A percentile compares a stretch with the other conserved stretches of the same genome.
phyloP scores from a whole-genome alignment of 2,329 filamentous ascomycete species.

The Cercospora nicotianae region DNA sequence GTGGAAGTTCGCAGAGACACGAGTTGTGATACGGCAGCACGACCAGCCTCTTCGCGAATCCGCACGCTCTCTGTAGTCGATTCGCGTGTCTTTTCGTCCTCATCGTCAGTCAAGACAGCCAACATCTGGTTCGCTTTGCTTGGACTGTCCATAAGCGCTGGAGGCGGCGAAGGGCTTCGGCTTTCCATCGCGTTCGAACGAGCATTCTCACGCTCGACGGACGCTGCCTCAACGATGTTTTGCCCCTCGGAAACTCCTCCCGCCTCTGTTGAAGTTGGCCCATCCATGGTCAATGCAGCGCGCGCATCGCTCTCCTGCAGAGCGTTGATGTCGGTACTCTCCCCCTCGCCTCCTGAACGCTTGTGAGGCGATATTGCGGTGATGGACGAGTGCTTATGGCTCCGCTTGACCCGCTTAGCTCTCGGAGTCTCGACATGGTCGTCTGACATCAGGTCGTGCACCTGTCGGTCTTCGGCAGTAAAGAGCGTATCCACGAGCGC shows the following conservation, averaged over 20 bases:
- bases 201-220: background rate
- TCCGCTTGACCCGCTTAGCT: slow-evolving; percentile 16
- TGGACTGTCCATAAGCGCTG: slow-evolving; percentile 28
- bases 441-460: slow-evolving; percentile 4
- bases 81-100: slow-evolving; percentile 21
- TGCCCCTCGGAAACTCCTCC: background rate
- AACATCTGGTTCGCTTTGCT: slow-evolving; percentile 34
- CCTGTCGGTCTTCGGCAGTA: slow-evolving; percentile 38
- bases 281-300: background rate
- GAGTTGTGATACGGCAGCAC: slow-evolving; percentile 38
- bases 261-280: background rate
- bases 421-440: slow-evolving; percentile 23
- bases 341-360: background rate
- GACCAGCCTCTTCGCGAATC: slow-evolving; percentile 40
- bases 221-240: background rate
- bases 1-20: slow-evolving; percentile 22
- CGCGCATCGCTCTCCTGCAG: background rate
- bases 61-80: slow-evolving; percentile 31
- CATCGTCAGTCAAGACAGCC: slow-evolving; percentile 15
- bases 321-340: background rate
- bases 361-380: background rate
- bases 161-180: background rate
- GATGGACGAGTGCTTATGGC: background rate
- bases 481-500: slow-evolving; percentile 37
- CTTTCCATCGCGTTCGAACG: too few relatives aligned